Evolutionary conservation across 2,329 filamentous ascomycete genomes (phyloP), one percentile per base, ranked within the genome.

Genomic region (Thermothelomyces thermophilus): DNA sequence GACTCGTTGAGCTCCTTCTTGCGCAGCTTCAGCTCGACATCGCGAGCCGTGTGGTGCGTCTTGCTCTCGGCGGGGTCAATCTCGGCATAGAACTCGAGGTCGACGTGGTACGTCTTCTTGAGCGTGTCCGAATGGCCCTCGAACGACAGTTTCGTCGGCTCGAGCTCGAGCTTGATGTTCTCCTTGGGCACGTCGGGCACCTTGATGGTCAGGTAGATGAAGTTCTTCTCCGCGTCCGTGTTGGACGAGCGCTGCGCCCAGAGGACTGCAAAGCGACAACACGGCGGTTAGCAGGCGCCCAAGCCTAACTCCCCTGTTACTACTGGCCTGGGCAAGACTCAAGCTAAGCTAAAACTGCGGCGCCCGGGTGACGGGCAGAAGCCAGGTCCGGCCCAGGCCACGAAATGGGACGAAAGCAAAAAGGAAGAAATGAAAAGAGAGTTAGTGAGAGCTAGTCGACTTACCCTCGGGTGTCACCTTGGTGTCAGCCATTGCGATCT

Each of bases 1-100:
- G 93, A 89, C 65, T 89, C 82, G 72, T 90, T 87, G 58, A 93
- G 79, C 66, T 95, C 90, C 84, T 96, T 96, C 87, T 98, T 98
- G 72, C 88, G 82, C 69, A 98, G 79, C 68, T 95, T 87, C 63
- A 97, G 71, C 76, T 95, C 86, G 60, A 96, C 77, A 64, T 90
- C 90, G 71, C 91, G 89, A 65, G 81, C 77, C 40, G 86, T 94
- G 80, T 96, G 89, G 77, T 88, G 83, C 66, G 86, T 82, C 75
- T 91, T 93, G 76, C 82, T 88, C 70, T 87, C 83, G 54, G 80
- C 80, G 55, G 83, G 77, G 70, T 96, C 90, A 71, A 98, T 94
- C 74, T 96, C 90, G 67, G 71, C 88, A 72, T 78, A 97, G 71
- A 98, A 84, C 61, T 93, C 84, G 52, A 98, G 80, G 56, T 87